Conservation (phyloP, 371 early-diverging fungal genomes). For the Mucor sp. region DNA sequence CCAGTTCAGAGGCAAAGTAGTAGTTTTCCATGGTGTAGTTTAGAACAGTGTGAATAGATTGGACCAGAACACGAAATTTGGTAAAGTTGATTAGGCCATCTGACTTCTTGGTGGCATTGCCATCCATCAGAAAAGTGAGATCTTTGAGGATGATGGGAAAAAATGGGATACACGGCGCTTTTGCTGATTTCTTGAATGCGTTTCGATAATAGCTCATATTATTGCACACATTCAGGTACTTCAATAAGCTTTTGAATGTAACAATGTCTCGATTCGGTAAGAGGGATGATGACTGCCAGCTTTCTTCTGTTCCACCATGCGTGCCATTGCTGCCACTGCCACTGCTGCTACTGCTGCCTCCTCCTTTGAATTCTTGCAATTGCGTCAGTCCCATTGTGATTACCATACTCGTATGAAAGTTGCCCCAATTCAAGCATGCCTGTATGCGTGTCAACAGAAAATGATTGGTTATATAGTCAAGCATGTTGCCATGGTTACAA, state of each 20-base stretch:
- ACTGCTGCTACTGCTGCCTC: neutral
- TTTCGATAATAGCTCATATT: conserved; percentile 48
- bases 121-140: conserved; percentile 46
- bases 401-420: conserved; percentile 49
- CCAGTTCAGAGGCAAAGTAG: conserved; percentile 36
- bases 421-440: conserved; percentile 46
- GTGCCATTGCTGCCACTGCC: neutral
- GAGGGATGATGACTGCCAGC: conserved; percentile 22
- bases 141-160: conserved; percentile 50
- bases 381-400: conserved; percentile 40
- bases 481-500: neutral
- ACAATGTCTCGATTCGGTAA: conserved; percentile 33
- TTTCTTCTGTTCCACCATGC: conserved; percentile 10
- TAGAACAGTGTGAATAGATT: conserved; percentile 25
- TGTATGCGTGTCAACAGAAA: neutral
- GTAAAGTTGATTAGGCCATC: conserved; percentile 35
- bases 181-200: conserved; percentile 33
- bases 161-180: conserved; percentile 45
- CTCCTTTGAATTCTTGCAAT: conserved; percentile 1
- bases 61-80: conserved; percentile 36
- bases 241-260: conserved; percentile 25
- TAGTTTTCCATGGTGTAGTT: conserved; percentile 32
- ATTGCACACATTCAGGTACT: conserved; percentile 36
- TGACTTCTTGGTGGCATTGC: conserved; percentile 23
- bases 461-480: neutral